phyloP scores from a whole-genome alignment of 1,284 basidiomycete genomes.

The Cerioporus squamosus region DNA sequence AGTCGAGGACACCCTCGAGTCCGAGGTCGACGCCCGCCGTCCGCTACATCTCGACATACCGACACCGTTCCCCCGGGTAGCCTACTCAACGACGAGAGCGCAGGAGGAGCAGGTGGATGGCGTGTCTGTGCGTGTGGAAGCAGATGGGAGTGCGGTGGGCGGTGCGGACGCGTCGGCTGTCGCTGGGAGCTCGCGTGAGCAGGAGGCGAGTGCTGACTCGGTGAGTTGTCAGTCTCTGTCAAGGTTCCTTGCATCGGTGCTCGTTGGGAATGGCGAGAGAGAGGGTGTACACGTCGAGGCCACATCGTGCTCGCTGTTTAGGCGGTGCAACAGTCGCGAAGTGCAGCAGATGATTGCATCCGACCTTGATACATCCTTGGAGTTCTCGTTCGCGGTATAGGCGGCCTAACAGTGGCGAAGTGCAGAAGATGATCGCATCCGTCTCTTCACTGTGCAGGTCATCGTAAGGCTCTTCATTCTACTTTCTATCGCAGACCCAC shows the following conservation, averaged over 20 bases:
- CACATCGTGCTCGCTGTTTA: too few species aligned
- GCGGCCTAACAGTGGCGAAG: too few species aligned
- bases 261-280: background rate
- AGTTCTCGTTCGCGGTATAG: too few species aligned
- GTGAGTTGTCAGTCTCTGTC: background rate
- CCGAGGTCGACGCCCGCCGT: constrained; percentile 8
- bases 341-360: too few species aligned
- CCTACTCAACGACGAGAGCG: background rate
- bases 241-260: background rate
- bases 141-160: background rate
- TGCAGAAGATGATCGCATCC: constrained; percentile 4
- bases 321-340: background rate
- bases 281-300: too few species aligned
- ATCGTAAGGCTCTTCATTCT: too few species aligned
- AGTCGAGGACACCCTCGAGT: background rate
- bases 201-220: background rate
- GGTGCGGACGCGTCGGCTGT: background rate
- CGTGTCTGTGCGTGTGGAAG: too few species aligned
- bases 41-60: constrained; percentile 34
- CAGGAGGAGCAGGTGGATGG: background rate
- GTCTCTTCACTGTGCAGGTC: background rate
- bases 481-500: too few species aligned
- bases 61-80: constrained; percentile 38
- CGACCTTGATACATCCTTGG: too few species aligned
- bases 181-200: background rate